Evolutionary conservation across 345 rosid species (phyloP).

Genomic region (Salix arbutifolia): DNA sequence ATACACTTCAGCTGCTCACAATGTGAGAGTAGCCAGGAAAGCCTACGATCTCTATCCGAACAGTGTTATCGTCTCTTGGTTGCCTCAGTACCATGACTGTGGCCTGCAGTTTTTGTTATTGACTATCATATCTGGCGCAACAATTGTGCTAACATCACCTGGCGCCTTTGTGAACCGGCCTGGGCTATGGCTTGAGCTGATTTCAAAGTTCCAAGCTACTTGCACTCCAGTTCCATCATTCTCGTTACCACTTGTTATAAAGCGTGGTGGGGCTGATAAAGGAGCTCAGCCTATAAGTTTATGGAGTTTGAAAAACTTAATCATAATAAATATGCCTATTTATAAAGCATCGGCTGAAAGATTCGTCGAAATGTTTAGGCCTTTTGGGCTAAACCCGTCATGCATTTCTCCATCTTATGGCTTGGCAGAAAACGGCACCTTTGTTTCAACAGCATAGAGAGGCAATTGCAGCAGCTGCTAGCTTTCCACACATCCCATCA

Average conservation of each 20-base stretch:
- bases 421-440: constrained; percentile 60
- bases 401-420: constrained; percentile 63
- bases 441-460: constrained; percentile 67
- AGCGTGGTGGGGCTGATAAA: constrained; percentile 38
- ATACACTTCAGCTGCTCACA: constrained; percentile 70
- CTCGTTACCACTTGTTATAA: constrained; percentile 51
- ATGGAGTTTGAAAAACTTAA: constrained; percentile 45
- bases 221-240: constrained; percentile 69
- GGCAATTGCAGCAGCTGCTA: not conserved
- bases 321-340: constrained; percentile 57
- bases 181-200: constrained; percentile 56
- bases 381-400: constrained; percentile 38
- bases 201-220: constrained; percentile 43
- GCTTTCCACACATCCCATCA: constrained; percentile 25
- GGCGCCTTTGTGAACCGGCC: constrained; percentile 40
- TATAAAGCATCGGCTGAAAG: constrained; percentile 41
- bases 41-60: constrained; percentile 51
- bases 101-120: constrained; percentile 60
- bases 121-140: constrained; percentile 51
- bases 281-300: constrained; percentile 24
- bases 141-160: constrained; percentile 46
- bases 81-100: constrained; percentile 68
- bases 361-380: constrained; percentile 34
- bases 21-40: constrained; percentile 54
- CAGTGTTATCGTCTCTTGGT: constrained; percentile 48